Conservation (phyloP, 1,139 yeast species). For the Candida tropicalis region DNA sequence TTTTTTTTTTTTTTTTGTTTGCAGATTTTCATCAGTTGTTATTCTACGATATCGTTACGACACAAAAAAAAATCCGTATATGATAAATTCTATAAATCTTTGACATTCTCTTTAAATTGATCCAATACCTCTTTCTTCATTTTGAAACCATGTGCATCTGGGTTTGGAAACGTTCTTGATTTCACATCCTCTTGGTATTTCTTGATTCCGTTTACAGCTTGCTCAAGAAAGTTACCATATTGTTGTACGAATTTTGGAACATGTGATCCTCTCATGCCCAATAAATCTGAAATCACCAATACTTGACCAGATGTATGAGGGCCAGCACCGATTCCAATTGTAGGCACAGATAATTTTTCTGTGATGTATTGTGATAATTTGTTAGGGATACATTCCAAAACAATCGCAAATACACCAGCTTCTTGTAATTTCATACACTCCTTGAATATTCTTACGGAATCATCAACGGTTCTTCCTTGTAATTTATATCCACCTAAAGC, state of each 20-base stretch:
- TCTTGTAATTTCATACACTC: conserved; percentile 73
- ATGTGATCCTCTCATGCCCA: conserved; percentile 64
- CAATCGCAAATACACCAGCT: conserved; percentile 76
- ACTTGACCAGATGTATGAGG: conserved; percentile 85
- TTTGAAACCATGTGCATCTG: conserved; percentile 66
- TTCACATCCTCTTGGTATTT: conserved; percentile 64
- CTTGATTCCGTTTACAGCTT: conserved; percentile 55
- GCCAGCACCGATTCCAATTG: conserved; percentile 97
- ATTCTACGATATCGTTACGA: not conserved
- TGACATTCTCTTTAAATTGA: conserved; percentile 36
- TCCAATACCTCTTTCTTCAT: conserved; percentile 67
- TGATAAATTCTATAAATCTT: conserved; percentile 3
- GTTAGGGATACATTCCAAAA: conserved; percentile 86
- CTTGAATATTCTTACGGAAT: conserved; percentile 60
- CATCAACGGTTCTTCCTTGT: conserved; percentile 66
- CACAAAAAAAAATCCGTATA: no score
- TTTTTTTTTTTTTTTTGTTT: not conserved
- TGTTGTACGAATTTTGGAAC: conserved; percentile 77
- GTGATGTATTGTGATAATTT: conserved; percentile 72
- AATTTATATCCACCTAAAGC: conserved; percentile 84
- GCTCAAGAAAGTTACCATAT: conserved; percentile 56
- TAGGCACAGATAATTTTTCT: conserved; percentile 62
- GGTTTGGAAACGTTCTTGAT: conserved; percentile 57
- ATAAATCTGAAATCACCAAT: conserved; percentile 79
- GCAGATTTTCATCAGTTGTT: not conserved